These are phyloP conservation scores for Colletotrichum sublineola DNA, from an alignment of 2,329 filamentous ascomycete species.

Conservation along the genomic window DNA sequence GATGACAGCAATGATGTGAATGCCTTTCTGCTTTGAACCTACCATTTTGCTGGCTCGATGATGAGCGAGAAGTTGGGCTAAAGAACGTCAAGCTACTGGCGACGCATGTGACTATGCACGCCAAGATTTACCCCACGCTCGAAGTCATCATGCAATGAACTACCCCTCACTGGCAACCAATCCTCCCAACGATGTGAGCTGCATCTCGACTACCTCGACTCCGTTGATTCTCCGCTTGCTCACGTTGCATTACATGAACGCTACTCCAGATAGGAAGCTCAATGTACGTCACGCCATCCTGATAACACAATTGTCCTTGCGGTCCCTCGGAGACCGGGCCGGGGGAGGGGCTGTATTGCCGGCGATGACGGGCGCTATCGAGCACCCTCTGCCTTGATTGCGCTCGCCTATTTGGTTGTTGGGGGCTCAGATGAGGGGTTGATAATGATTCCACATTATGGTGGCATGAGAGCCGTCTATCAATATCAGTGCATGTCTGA, in stretches of 20 bases:
- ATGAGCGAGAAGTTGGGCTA: too few relatives aligned
- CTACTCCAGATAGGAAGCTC: slow-evolving; percentile 31
- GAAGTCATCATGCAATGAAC: background rate
- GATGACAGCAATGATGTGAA: background rate
- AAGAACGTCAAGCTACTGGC: background rate
- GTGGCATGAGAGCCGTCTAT: background rate
- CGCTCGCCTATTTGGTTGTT: background rate
- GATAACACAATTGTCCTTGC: background rate
- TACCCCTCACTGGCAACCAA: slow-evolving; percentile 17
- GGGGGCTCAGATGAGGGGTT: background rate
- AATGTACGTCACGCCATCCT: slow-evolving; percentile 2
- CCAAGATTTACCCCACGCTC: slow-evolving; percentile 32
- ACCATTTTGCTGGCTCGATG: background rate
- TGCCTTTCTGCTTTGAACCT: background rate
- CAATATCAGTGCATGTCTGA: background rate
- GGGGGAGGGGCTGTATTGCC: background rate
- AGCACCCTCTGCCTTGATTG: slow-evolving; percentile 1
- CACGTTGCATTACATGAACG: slow-evolving; percentile 25
- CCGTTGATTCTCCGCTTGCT: slow-evolving; percentile 19
- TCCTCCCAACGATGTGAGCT: slow-evolving; percentile 8
- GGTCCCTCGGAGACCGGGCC: background rate
- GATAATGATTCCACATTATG: background rate
- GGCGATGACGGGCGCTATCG: background rate
- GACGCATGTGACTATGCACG: slow-evolving; percentile 3
- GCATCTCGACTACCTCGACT: background rate